Base-by-base conservation (phyloP, 345 rosid species). In the Acer yangbiense region DNA sequence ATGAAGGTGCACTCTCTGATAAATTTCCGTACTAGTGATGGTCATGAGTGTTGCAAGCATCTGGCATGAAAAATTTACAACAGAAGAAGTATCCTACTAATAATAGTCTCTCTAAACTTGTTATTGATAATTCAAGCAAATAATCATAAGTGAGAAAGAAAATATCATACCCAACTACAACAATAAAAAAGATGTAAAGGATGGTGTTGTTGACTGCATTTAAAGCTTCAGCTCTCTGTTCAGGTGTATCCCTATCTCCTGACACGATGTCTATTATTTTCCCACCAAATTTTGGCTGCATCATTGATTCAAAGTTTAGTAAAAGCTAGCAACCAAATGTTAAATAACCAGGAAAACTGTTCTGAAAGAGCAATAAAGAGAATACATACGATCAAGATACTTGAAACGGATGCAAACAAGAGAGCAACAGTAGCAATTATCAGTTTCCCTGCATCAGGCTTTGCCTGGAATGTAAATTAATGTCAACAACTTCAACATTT, bases 201-300 rank as follows among this genome's bases (percentile, higher is more conserved):
- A 90, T 87, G 11, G 93, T 86, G 63, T 81, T 77, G 80, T 72
- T 85, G 82, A 90, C 86, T 44, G 84, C 89, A 68, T 63, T 67
- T 58, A 88, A 64, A 68, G 93, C 90, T 52, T 80, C 84, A 0
- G 84, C 57, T 79, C 85, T 83, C 82, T 88, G 80, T 54, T 90
- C 89, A 78, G 88, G 83, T 1, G 87, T 88, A 65, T 29, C 68
- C 70, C 20, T 80, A 60, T 88, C 89, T 84, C 85, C 82, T 8
- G 93, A 88, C 41, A 88, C 90, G 69, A 90, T 88, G 87, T 90
- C 91, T 57, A 90, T 87, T 75, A 90, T 90, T 86, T 79, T 86
- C 18, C 91, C 93, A 74, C 91, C 93, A 85, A 83, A 90, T 79
- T 89, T 89, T 57, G 90, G 92, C 90, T 89, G 88, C 79, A 81